Base-by-base conservation (phyloP, 1,284 basidiomycete species). In the Grifola frondosa region DNA sequence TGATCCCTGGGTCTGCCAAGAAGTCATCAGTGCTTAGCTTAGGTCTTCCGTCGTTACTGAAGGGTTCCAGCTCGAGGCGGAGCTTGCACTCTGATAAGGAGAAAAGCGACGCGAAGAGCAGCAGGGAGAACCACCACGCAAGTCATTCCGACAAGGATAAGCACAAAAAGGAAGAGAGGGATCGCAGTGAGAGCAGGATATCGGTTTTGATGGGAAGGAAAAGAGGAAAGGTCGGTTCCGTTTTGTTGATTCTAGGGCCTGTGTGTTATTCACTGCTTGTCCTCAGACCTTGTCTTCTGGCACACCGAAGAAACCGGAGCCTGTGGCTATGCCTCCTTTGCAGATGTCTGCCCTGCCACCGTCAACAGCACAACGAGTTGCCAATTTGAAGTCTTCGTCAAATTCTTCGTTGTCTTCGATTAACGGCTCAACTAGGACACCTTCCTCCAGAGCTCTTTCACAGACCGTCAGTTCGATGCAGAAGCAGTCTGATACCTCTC, bases 141-240 rank as follows among this genome's bases (percentile, higher is more conserved):
- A 64, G 68, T 43, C 65, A 73, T 30, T 57, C 64, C 16, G 73
- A 75, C 34, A 83, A 79, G 59, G 81, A 84, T 56, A 80, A 71
- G 60, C 65, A 69, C 53, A 87, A 84, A 68, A 87, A 86, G 57
- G 86, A 90, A 43, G 78, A 86, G 46, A 91, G 89, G 65, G 86
- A 91, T 59, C 73, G 87, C 32, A 87, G 86, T 50, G 87, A 91
- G 65, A 89, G 89, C 61, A 76, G 88, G 59, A 90, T 91, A 56
- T 90, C 88, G 7, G 86, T 87, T 23, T 74, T 96, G 57, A 91
- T 93, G 73, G 88, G 91, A 23, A 74, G 94, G 57, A 93, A 88
- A 61, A 75, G 95, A 45, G 94, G 95, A 65, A 97, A 97, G 81
- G 94, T 95, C 60, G 61, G 70, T 58, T 37, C 41, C 37, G 49